phyloP scores from a whole-genome alignment of 148 eudicot genomes.

The Arctostaphylos glauca region DNA sequence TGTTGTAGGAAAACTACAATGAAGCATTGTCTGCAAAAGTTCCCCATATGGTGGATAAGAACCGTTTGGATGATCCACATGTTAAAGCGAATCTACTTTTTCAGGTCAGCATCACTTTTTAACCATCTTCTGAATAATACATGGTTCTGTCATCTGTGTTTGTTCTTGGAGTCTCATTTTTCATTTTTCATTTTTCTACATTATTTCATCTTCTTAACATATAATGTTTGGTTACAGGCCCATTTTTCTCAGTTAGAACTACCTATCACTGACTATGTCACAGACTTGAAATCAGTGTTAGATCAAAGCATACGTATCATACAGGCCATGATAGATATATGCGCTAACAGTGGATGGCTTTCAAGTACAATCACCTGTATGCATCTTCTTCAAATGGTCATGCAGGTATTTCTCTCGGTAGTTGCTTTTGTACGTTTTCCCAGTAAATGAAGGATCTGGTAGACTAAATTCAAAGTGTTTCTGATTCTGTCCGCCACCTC shows the following conservation, averaged over 20 bases:
- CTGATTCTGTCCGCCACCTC: neutral
- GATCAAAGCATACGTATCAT: constrained; percentile 96
- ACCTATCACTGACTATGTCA: constrained; percentile 85
- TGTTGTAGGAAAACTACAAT: constrained; percentile 75
- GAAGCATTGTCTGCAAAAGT: constrained; percentile 65
- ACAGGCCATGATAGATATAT: constrained; percentile 98
- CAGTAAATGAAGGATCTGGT: neutral
- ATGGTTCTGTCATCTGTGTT: constrained; percentile 4
- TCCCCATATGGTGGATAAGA: constrained; percentile 65
- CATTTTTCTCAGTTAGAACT: constrained; percentile 90
- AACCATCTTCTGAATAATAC: neutral
- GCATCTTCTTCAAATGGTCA: constrained; percentile 97
- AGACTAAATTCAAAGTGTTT: neutral
- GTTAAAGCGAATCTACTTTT: constrained; percentile 91
- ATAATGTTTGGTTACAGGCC: constrained; percentile 55
- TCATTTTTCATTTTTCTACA: neutral
- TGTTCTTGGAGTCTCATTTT: neutral
- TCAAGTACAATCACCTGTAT: constrained; percentile 85
- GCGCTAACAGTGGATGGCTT: constrained; percentile 99
- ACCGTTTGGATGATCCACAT: constrained; percentile 95
- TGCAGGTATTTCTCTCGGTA: constrained; percentile 64
- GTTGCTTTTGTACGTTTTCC: neutral
- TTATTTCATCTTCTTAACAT: constrained; percentile 3
- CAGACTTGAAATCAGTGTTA: constrained; percentile 96
- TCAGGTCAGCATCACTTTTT: constrained; percentile 44